phyloP scores from a whole-genome alignment of 164 flowering plant species.

The Aristolochia fimbriata region DNA sequence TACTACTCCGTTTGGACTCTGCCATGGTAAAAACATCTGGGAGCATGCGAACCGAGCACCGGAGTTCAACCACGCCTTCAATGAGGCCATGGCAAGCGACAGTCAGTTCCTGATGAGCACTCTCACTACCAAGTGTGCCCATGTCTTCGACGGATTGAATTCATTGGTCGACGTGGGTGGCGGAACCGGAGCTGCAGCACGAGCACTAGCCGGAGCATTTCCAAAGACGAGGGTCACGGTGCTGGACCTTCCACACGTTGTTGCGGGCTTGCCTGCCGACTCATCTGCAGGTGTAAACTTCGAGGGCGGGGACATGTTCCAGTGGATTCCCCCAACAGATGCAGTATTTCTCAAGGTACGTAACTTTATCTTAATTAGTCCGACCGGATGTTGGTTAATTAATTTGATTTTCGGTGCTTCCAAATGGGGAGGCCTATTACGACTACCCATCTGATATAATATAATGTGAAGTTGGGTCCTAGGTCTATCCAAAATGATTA shows the following conservation, averaged over 20 bases:
- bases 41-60: conserved; percentile 5
- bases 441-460: no score
- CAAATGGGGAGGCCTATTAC: no score
- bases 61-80: conserved; percentile 10
- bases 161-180: conserved; percentile 2
- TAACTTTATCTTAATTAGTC: no score
- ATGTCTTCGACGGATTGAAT: not conserved
- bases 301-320: no score
- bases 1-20: conserved; percentile 3
- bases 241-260: no score
- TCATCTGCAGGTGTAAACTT: no score
- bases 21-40: conserved; percentile 14
- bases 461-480: no score
- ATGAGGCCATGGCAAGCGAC: no score
- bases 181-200: conserved; percentile 15
- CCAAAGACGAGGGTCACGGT: conserved; percentile 21
- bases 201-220: conserved; percentile 21
- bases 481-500: no score
- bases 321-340: conserved; percentile 23
- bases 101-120: conserved; percentile 4
- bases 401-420: no score
- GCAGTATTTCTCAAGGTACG: conserved; percentile 4
- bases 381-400: no score
- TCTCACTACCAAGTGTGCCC: not conserved
- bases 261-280: no score